Percentiles rank a stretch among this genome's conserved stretches.
Conservation (phyloP, 2,329 filamentous ascomycete species). For the Phoma herbarum region DNA sequence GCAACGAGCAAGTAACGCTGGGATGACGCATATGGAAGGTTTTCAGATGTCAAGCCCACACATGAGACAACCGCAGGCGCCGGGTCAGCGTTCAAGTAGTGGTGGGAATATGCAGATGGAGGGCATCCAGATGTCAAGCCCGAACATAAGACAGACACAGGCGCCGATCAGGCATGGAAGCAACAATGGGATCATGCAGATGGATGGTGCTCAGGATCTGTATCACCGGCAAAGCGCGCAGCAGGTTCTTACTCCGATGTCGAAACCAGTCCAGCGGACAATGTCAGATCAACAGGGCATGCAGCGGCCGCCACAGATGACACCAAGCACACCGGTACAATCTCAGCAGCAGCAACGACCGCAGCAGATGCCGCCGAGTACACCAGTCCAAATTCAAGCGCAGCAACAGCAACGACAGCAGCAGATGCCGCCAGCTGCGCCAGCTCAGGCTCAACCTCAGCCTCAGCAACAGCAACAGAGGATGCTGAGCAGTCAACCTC, state of each 20-base stretch:
- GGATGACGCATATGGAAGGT: constrained; percentile 27
- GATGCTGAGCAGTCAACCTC: not conserved
- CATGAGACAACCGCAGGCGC: constrained; percentile 39
- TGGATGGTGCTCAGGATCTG: constrained; percentile 28
- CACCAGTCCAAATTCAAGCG: constrained; percentile 25
- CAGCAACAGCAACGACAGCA: constrained; percentile 18
- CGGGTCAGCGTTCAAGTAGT: constrained; percentile 44
- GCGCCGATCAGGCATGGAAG: constrained; percentile 36
- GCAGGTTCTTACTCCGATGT: constrained; percentile 32
- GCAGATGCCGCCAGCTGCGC: constrained; percentile 35
- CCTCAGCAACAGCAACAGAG: constrained; percentile 6
- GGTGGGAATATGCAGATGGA: not conserved
- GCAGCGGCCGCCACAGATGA: constrained; percentile 43
- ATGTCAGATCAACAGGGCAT: constrained; percentile 47
- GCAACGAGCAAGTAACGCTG: constrained; percentile 33
- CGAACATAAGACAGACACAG: constrained; percentile 39
- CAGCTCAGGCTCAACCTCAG: constrained; percentile 20
- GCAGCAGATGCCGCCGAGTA: constrained; percentile 31
- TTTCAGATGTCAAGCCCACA: constrained; percentile 31
- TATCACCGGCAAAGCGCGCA: constrained; percentile 29
- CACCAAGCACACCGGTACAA: constrained; percentile 31
- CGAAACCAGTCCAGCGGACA: constrained; percentile 51
- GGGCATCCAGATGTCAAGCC: not conserved
- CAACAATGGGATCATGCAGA: constrained; percentile 26
- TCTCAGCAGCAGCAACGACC: constrained; percentile 18